Evolutionary conservation across 768 basidiomycete genomes (phyloP).

Genomic region (Tubosaeta brunneosetosa): DNA sequence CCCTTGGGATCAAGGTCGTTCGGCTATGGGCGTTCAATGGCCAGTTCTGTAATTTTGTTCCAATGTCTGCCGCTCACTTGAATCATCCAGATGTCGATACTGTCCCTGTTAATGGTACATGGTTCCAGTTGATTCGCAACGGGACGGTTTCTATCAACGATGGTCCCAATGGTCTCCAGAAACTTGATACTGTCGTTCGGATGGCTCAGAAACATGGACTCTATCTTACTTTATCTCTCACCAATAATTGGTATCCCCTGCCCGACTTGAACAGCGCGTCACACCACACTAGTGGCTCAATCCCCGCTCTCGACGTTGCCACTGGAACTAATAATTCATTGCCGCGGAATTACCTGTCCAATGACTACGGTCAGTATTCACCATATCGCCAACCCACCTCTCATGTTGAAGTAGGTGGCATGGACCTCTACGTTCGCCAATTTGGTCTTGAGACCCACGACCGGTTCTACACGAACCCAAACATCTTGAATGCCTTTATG

Average conservation of each 20-base stretch:
- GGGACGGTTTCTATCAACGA: conserved; percentile 52
- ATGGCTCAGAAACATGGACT: conserved; percentile 52
- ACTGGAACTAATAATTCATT: conserved; percentile 35
- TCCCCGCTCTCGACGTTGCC: conserved; percentile 25
- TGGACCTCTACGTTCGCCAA: conserved; percentile 60
- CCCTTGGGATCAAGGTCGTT: conserved; percentile 53
- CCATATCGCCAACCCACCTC: not conserved
- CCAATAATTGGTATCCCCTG: conserved; percentile 57
- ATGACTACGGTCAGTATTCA: conserved; percentile 49
- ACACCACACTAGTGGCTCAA: not conserved
- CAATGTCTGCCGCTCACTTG: conserved; percentile 5
- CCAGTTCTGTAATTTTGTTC: conserved; percentile 13
- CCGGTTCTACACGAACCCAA: conserved; percentile 52
- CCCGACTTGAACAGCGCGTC: conserved; percentile 29
- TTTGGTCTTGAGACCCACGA: conserved; percentile 44
- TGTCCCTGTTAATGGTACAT: conserved; percentile 54
- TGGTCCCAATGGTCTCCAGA: conserved; percentile 59
- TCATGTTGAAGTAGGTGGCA: conserved; percentile 43
- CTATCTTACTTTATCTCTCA: conserved; percentile 51
- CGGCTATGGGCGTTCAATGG: conserved; percentile 75
- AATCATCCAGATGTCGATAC: conserved; percentile 42
- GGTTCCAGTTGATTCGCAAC: conserved; percentile 59
- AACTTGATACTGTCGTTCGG: conserved; percentile 53
- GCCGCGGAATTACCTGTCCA: conserved; percentile 53
- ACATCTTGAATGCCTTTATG: conserved; percentile 47